Evolutionary conservation across 2,329 filamentous ascomycete species (phyloP).

Genomic region (Coniochaeta sp.): DNA sequence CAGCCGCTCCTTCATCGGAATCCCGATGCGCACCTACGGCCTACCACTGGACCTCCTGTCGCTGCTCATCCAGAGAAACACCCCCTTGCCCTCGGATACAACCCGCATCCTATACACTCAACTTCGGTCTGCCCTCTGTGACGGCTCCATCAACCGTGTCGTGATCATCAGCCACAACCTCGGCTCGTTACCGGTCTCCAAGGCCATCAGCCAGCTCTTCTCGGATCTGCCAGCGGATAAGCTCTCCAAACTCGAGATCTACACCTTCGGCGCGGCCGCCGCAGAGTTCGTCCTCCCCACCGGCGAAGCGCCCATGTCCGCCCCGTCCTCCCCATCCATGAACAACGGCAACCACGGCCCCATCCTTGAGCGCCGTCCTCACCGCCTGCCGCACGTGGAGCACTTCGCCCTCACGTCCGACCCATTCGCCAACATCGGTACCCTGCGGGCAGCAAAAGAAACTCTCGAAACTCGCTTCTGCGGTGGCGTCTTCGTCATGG

Average conservation of each 20-base stretch:
- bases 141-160: conserved; percentile 22
- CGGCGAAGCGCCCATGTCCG: conserved; percentile 14
- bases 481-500: conserved; percentile 30
- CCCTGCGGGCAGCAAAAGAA: conserved; percentile 26
- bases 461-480: conserved; percentile 29
- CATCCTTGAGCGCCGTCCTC: conserved; percentile 9
- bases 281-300: conserved; percentile 29
- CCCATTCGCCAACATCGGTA: conserved; percentile 30
- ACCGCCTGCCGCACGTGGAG: conserved; percentile 23
- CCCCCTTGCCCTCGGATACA: conserved; percentile 20
- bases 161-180: conserved; percentile 33
- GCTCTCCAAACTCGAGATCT: conserved; percentile 32
- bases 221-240: conserved; percentile 28
- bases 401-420: conserved; percentile 28
- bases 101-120: conserved; percentile 17
- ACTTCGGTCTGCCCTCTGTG: neutral
- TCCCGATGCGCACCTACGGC: conserved; percentile 43
- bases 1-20: conserved; percentile 36
- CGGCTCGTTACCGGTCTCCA: conserved; percentile 27
- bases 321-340: neutral
- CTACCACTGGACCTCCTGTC: conserved; percentile 43
- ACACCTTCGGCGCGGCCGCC: conserved; percentile 34
- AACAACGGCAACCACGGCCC: conserved; percentile 3
- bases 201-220: conserved; percentile 27
- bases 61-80: conserved; percentile 23